Conservation (phyloP, 169 alveolate genomes). For the Plasmodium ovale region DNA sequence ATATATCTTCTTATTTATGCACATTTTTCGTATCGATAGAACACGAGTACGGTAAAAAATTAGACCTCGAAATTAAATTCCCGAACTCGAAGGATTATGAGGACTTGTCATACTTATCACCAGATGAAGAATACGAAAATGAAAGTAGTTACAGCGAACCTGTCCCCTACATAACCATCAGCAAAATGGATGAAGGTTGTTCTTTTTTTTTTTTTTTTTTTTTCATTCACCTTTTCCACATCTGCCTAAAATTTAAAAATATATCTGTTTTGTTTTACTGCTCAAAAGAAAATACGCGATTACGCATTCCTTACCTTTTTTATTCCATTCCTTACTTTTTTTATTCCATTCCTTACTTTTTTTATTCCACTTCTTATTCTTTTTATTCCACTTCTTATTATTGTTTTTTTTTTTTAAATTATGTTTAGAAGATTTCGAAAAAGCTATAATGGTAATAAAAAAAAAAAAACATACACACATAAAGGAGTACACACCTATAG, state of each 20-base stretch:
- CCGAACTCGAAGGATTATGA: constrained; percentile 23
- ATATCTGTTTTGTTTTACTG: not conserved
- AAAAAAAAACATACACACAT: too few species aligned
- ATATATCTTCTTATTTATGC: not conserved
- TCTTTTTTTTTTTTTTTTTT: not conserved
- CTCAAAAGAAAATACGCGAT: too few species aligned
- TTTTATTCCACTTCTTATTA: too few species aligned
- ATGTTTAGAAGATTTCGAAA: not conserved
- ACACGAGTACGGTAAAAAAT: constrained; percentile 17
- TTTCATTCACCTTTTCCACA: not conserved
- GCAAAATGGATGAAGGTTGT: constrained; percentile 41
- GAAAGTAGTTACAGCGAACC: constrained; percentile 45
- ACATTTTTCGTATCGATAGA: constrained; percentile 2
- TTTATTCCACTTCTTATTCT: not conserved
- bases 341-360: not conserved
- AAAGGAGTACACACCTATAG: too few species aligned
- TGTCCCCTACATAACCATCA: constrained; percentile 59
- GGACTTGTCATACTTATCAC: constrained; percentile 18
- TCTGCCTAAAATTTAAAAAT: not conserved
- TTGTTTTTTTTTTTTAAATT: not conserved
- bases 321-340: too few species aligned
- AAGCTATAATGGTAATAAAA: not conserved
- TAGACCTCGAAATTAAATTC: constrained; percentile 60
- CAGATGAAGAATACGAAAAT: constrained; percentile 39
- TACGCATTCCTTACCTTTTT: not conserved